Base-by-base conservation (phyloP, 2,329 filamentous ascomycete species). In the Thermomyces lanuginosus region DNA sequence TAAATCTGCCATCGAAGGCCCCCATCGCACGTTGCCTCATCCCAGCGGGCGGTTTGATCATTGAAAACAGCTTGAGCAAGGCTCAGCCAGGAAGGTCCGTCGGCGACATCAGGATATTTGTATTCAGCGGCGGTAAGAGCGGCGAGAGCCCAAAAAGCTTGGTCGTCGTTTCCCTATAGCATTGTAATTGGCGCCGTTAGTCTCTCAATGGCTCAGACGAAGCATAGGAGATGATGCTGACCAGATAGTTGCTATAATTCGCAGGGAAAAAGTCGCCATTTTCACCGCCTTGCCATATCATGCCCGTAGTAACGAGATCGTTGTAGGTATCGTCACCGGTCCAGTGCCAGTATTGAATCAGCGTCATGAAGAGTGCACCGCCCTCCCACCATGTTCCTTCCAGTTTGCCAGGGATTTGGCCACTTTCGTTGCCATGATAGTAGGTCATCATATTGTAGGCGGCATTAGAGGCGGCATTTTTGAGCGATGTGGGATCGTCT, bases 1-100 rank as follows among this genome's bases (percentile, higher is more conserved):
- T 76, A 84, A 34, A 91, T 77, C 55, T 92, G 82, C 83, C 83
- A 92, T 36, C 76, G 70, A 39, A 92, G 54, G 9, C 82, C 82
- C 32, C 82, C 82, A 29, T 56, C 59, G 50, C 82, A 92, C 3
- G 57, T 61, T 0, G 55, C 45, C 5, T 55, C 59, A 39, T 89
- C 75, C 76, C 79, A 86, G 16, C 80, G 69, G 5, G 55, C 55
- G 2, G 69, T 68, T 44, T 82, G 81, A 25, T 76, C 72, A 55
- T 89, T 82, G 52, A 86, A 91, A 6, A 83, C 77, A 12, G 74
- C 76, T 49, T 82, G 76, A 1, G 69, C 74, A 10, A 91, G 63
- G 4, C 75, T 72, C 14, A 89, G 61, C 78, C 78, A 92, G 33
- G 77, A 73, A 0, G 76, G 72, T 29, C 74, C 45, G 28, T 64